Evolutionary conservation across 129 eudicot genomes (phyloP), one percentile per base, ranked within the genome.

Genomic region (Centrapalus pauciflorus): DNA sequence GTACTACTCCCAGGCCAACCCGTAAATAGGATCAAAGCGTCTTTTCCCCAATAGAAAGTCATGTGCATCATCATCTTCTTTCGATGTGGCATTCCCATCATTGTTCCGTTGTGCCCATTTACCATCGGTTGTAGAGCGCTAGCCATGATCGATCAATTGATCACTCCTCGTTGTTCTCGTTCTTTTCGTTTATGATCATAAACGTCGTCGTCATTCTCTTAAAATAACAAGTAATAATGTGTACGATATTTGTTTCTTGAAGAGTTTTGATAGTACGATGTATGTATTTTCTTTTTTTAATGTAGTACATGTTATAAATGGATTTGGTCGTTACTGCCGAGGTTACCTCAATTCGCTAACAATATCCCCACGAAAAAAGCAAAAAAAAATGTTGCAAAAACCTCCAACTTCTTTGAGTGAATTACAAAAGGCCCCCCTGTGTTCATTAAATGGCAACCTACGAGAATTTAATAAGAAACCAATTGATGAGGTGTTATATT

Each of bases 41-140:
- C 72, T 67, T 73, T 81, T 3, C 94, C 83, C 96, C 96, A 85
- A 76, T 85, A 89, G 59, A 89, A 85, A 0, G 84, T 67, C 81
- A 76, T 66, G 49, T 82, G 89, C 74, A 61, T 68, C 52, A 67
- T 72, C 62, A 50, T 65, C 54, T 43, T 78, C 61, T 66, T 73
- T 49, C 61, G 82, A 57, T 57, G 81, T 40, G 55, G 64, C 67
- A 48, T 38, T 10, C 66, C 74, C 55, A 45, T 29, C 55, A 45
- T 29, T 23, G 78, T 24, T 1, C 26, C 38, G 14, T 73, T 73
- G 52, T 32, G 14, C 4, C 30, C 46, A 19, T 33, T 14, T 45
- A 57, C 66, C 79, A 21, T 67, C 27, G 74, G 79, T 25, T 74
- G 74, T 37, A 24, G 59, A 66, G 69, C n/a, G n/a, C n/a, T n/a